Conservation (phyloP, 148 eudicot species). For the Drosera capensis region DNA sequence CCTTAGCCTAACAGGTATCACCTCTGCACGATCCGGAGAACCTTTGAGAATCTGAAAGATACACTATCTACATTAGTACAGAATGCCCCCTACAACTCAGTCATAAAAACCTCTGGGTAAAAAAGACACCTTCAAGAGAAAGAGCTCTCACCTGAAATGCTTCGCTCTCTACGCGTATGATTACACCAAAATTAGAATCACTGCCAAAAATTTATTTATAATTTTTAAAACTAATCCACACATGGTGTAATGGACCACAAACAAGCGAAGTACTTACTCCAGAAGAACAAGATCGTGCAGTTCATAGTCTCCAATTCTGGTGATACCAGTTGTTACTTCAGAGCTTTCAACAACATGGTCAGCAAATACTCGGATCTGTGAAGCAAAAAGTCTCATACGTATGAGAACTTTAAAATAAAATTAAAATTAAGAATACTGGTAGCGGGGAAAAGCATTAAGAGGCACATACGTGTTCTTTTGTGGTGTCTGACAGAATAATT, state of each 20-base stretch:
- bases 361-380: constrained; percentile 81
- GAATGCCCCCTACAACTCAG: background rate
- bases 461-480: constrained; percentile 72
- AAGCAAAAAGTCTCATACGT: background rate
- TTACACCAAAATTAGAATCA: constrained; percentile 78
- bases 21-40: constrained; percentile 83
- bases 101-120: background rate
- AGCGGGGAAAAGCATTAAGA: background rate
- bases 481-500: constrained; percentile 79
- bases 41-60: constrained; percentile 75
- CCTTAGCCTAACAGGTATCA: constrained; percentile 69
- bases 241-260: constrained; percentile 2
- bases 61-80: background rate
- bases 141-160: constrained; percentile 80
- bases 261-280: constrained; percentile 44
- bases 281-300: constrained; percentile 92
- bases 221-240: background rate
- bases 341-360: constrained; percentile 98
- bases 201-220: constrained; percentile 34
- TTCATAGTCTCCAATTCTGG: constrained; percentile 87
- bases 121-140: background rate
- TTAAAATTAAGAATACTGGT: background rate
- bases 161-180: constrained; percentile 95
- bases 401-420: background rate
- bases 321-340: constrained; percentile 90